phyloP scores from a whole-genome alignment of 225 moss, liverwort and hornwort genomes.

The Marchantia paleacea region DNA sequence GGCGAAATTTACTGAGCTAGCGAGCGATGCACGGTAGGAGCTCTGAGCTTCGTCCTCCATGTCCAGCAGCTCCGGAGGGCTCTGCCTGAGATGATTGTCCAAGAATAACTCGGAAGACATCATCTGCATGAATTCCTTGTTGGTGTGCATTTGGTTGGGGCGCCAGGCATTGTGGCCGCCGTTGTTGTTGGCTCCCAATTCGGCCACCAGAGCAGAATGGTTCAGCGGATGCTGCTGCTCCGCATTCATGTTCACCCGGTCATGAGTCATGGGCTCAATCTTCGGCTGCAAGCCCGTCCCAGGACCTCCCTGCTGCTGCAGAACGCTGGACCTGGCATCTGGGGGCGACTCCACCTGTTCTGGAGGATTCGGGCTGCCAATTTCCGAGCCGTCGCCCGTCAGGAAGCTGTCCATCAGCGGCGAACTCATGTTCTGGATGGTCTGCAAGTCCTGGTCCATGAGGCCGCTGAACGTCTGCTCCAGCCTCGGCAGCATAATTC shows the following conservation, averaged over 20 bases:
- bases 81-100: slow-evolving; percentile 13
- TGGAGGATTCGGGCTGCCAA: slow-evolving; percentile 27
- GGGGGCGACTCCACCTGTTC: slow-evolving; percentile 42
- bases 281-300: slow-evolving; percentile 12
- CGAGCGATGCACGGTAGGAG: slow-evolving; percentile 50
- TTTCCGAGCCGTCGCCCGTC: slow-evolving; percentile 43
- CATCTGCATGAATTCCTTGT: slow-evolving; percentile 19
- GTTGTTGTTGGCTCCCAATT: slow-evolving; percentile 3
- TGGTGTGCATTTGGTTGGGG: not conserved
- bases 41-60: slow-evolving; percentile 78
- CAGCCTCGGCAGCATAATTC: slow-evolving; percentile 67
- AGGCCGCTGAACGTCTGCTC: slow-evolving; percentile 56
- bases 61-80: slow-evolving; percentile 36
- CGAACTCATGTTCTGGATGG: slow-evolving; percentile 34
- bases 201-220: not conserved
- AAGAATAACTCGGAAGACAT: slow-evolving; percentile 31
- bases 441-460: slow-evolving; percentile 60
- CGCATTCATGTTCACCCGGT: not conserved
- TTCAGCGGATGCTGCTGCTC: slow-evolving; percentile 3
- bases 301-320: not conserved
- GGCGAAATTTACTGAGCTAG: not conserved
- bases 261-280: slow-evolving; percentile 12
- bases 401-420: slow-evolving; percentile 59
- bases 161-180: not conserved
- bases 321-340: slow-evolving; percentile 32